A percentile compares a stretch with the other conserved stretches of the same genome.
Conservation (phyloP, 768 basidiomycete species). For the Multifurca ochricompacta region DNA sequence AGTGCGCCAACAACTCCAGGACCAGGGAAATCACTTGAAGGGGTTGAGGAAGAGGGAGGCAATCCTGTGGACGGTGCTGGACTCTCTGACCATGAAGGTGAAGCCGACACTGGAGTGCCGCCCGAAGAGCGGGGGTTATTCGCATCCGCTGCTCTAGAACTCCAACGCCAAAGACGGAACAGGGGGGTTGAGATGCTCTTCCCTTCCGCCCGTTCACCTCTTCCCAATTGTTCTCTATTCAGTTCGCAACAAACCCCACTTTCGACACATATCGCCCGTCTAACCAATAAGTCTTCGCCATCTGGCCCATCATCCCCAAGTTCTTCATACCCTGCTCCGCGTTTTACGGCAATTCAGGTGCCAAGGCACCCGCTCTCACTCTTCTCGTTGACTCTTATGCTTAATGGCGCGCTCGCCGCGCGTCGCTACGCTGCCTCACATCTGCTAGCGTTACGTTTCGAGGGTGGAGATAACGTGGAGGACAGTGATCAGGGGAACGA, state of each 20-base stretch:
- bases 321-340: slow-evolving; percentile 36
- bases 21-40: slow-evolving; percentile 24
- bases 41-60: slow-evolving; percentile 37
- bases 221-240: slow-evolving; percentile 15
- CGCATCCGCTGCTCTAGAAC: slow-evolving; percentile 51
- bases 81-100: slow-evolving; percentile 1
- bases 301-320: slow-evolving; percentile 17
- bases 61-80: neutral
- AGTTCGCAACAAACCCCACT: slow-evolving; percentile 15
- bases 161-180: slow-evolving; percentile 46
- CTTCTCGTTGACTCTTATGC: slow-evolving; percentile 48
- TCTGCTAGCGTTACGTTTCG: slow-evolving; percentile 70
- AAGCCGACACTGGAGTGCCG: slow-evolving; percentile 2
- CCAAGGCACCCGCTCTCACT: slow-evolving; percentile 60
- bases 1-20: slow-evolving; percentile 37
- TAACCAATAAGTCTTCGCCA: slow-evolving; percentile 17
- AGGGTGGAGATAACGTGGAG: slow-evolving; percentile 24
- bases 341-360: slow-evolving; percentile 54
- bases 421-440: slow-evolving; percentile 76
- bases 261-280: slow-evolving; percentile 13
- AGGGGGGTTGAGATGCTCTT: slow-evolving; percentile 43
- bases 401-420: slow-evolving; percentile 61
- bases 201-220: slow-evolving; percentile 29
- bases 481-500: slow-evolving; percentile 21
- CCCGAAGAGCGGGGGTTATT: slow-evolving; percentile 36